Evolutionary conservation across 441 rosid genomes (phyloP), one percentile per base, ranked within the genome.

Genomic region (Adansonia gregorii): DNA sequence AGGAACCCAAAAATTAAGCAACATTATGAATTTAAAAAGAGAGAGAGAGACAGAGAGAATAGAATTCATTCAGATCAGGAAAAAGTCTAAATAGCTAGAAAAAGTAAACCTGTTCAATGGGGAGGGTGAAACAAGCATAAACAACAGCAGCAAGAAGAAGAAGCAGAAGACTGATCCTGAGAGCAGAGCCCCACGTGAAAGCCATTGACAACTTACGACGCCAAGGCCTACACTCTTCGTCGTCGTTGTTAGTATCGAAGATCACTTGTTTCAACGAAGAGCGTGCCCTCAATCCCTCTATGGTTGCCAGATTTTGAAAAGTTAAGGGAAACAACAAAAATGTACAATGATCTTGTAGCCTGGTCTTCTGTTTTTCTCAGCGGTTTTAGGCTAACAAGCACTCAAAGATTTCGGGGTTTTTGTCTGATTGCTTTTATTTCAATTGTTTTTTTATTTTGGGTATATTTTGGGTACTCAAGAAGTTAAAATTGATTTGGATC

Each of bases 71-170:
- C 43, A 61, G 35, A 74, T 31, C 19, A 68, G 17, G 61, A 51
- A 35, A n/a, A 15, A 65, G 70, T 39, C 75, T 10, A 27, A 72
- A 78, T 11, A 43, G n/a, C 27, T 59, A 75, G 49, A 46, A 78
- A 68, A 61, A 27, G 67, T 54, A 46, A 41, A 96, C 99, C 97
- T 94, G 85, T 76, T 96, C 97, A 3, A 96, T 90, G 60, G 98
- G 98, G 76, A 94, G 95, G 72, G 98, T 92, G 85, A 86, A 92
- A 70, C 90, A 93, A 80, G 98, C 99, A 78, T 86, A 80, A 85
- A 89, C 78, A 73, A 85, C 88, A 67, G 94, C 92, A 76, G 90
- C 90, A 7, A 91, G 10, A 76, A 96, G 96, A 59, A 88, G 73
- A 45, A 92, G 76, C 65, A 96, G 89, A 73, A 96, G 86, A 35